phyloP scores from a whole-genome alignment of 139 green algal genomes.

The Chlorella ohadii region DNA sequence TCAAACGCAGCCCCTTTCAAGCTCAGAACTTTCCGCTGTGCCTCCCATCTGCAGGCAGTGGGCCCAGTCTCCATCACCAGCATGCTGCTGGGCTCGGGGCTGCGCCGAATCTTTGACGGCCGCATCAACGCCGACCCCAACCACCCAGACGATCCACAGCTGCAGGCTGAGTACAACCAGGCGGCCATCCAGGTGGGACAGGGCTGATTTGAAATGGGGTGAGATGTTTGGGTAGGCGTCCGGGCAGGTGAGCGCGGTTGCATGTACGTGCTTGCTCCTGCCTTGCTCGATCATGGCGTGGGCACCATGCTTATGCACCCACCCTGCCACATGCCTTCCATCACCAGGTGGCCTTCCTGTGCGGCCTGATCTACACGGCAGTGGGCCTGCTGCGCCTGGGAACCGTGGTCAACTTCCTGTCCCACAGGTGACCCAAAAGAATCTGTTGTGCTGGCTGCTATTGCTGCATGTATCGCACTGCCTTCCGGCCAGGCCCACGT shows the following conservation, averaged over 20 bases:
- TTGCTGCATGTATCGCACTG: too few relatives aligned
- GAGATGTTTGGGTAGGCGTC: too few relatives aligned
- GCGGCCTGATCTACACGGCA: conserved; percentile 70
- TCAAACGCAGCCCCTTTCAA: too few relatives aligned
- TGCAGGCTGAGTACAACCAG: conserved; percentile 11
- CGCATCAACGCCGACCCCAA: background rate
- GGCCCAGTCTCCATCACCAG: conserved; percentile 74
- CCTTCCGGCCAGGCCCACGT: too few relatives aligned
- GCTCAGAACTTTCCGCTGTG: too few relatives aligned
- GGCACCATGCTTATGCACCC: too few relatives aligned
- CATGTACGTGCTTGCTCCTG: too few relatives aligned
- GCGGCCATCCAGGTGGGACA: background rate
- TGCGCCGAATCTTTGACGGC: conserved; percentile 36
- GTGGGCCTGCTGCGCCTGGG: conserved; percentile 80
- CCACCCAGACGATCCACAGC: background rate
- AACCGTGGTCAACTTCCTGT: conserved; percentile 89
- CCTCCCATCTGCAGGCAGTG: conserved; percentile 44
- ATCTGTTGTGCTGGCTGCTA: too few relatives aligned
- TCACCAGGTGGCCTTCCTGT: conserved; percentile 79
- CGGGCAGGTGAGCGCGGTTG: too few relatives aligned
- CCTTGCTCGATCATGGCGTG: too few relatives aligned
- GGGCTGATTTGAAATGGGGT: too few relatives aligned
- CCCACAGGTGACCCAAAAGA: conserved; percentile 60
- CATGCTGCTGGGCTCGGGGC: conserved; percentile 52
- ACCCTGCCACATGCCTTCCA: too few relatives aligned